Base-by-base conservation (phyloP, 2,329 filamentous ascomycete genomes). In the Sphaerostilbella broomeana region DNA sequence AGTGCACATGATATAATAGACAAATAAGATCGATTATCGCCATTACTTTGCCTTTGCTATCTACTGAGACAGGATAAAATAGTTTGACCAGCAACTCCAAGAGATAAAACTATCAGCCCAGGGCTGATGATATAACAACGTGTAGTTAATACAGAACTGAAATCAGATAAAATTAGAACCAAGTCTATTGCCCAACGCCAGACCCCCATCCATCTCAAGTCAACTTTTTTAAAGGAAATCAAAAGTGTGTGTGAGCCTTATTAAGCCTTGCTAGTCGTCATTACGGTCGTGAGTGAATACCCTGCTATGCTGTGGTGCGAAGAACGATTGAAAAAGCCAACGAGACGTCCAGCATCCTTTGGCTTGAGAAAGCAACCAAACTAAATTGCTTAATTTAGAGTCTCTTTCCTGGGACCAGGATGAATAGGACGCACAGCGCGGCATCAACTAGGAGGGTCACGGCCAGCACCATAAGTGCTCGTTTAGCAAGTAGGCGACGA, bases 381-480 rank as follows among this genome's bases (percentile, higher is more conserved):
- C 32, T n/a, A n/a, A n/a, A n/a, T n/a, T n/a, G n/a, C n/a, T n/a
- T 9, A 12, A 38, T 45, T 67, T 58, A 92, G 30, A 94, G 71
- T 45, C 84, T 72, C 59, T 85, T 94, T 39, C 92, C 90, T 1
- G 92, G 92, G 4, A 98, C 92, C 43, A 98, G 81, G 51, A 95
- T 89, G 67, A 98, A 98, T 18, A 98, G 69, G 42, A 92, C 75
- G 53, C 86, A 86, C 11, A 97, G 67, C n/a, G 80, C 86, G 4
- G 86, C 80, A 48, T 90, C 86, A 39, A 94, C 72, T 21, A 94
- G 59, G 19, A 81, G 59, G 20, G 89, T 89, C 46, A 92, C 74
- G 7, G 77, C 69, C 11, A 95, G 66, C 11, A 92, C 86, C 67
- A 92, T 88, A 29, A 86, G 57, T 1, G 92, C 82, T 43, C 92